These are phyloP conservation scores for Phialophora expanda DNA, from an alignment of 2,329 filamentous ascomycete species.

Conservation along the genomic window DNA sequence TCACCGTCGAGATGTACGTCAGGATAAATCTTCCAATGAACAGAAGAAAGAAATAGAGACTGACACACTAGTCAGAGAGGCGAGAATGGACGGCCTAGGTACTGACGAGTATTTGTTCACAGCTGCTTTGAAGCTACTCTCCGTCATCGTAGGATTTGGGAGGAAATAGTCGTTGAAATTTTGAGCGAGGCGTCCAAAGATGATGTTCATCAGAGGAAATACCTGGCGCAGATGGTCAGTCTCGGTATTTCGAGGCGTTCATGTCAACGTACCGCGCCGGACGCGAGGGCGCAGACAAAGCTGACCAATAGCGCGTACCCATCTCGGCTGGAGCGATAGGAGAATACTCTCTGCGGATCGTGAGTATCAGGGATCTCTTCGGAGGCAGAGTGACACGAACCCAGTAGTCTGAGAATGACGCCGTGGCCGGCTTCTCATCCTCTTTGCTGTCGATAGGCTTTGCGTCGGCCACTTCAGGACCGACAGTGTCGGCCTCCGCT, in stretches of 20 bases:
- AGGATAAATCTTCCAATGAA: slow-evolving; percentile 61
- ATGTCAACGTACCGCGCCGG: slow-evolving; percentile 33
- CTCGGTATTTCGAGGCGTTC: not conserved
- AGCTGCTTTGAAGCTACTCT: slow-evolving; percentile 56
- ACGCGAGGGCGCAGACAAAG: slow-evolving; percentile 33
- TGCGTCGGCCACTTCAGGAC: slow-evolving; percentile 17
- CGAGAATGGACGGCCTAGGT: not conserved
- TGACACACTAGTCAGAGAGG: slow-evolving; percentile 37
- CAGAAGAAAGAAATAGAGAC: slow-evolving; percentile 59
- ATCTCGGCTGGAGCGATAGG: slow-evolving; percentile 36
- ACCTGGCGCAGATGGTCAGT: slow-evolving; percentile 20
- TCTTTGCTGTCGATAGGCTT: slow-evolving; percentile 22
- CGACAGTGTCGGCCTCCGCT: slow-evolving; percentile 16
- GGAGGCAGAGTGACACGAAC: slow-evolving; percentile 27
- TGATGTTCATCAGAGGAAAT: slow-evolving; percentile 59
- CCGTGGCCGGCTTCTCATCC: slow-evolving; percentile 28
- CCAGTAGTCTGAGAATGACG: slow-evolving; percentile 40
- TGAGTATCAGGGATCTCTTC: slow-evolving; percentile 14
- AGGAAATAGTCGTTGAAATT: slow-evolving; percentile 63
- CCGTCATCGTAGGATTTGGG: slow-evolving; percentile 50
- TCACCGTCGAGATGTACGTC: slow-evolving; percentile 62
- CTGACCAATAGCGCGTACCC: slow-evolving; percentile 34
- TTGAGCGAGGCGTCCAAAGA: slow-evolving; percentile 62
- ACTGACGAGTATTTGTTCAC: slow-evolving; percentile 53
- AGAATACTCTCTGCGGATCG: slow-evolving; percentile 38